Evolutionary conservation across 108 stramenopile genomes (phyloP).

Genomic region (Skeletonema tropicum): DNA sequence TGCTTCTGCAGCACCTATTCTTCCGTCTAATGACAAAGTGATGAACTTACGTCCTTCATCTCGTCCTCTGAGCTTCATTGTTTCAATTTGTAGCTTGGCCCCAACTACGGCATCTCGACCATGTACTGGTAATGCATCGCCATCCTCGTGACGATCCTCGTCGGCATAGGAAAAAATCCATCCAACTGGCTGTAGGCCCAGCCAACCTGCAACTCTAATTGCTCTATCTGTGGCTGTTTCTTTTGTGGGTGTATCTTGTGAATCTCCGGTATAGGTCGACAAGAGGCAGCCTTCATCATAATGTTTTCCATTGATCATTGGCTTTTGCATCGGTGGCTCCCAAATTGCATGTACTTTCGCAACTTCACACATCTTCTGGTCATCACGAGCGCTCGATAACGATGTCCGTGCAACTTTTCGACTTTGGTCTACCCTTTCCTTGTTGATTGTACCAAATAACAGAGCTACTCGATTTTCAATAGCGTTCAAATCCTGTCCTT

Average conservation of each 20-base stretch:
- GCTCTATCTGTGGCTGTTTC: slow-evolving; percentile 47
- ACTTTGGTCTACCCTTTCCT: slow-evolving; percentile 64
- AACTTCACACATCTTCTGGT: slow-evolving; percentile 71
- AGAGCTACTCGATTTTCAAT: slow-evolving; percentile 63
- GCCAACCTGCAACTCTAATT: slow-evolving; percentile 55
- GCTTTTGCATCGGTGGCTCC: slow-evolving; percentile 65
- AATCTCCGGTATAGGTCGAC: slow-evolving; percentile 17
- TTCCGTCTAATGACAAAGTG: slow-evolving; percentile 79
- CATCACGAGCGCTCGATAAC: slow-evolving; percentile 63
- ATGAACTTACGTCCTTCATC: slow-evolving; percentile 70
- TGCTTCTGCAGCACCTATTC: slow-evolving; percentile 81
- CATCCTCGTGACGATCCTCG: slow-evolving; percentile 60
- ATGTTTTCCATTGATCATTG: slow-evolving; percentile 32
- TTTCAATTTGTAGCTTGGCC: slow-evolving; percentile 64
- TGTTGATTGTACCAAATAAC: slow-evolving; percentile 77
- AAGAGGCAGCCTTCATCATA: slow-evolving; percentile 36
- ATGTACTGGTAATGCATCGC: slow-evolving; percentile 70
- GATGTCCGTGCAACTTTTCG: slow-evolving; percentile 68
- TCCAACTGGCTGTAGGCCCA: slow-evolving; percentile 76
- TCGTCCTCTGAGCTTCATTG: slow-evolving; percentile 61
- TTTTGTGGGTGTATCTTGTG: slow-evolving; percentile 18
- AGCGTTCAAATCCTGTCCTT: slow-evolving; percentile 12
- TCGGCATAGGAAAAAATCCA: slow-evolving; percentile 86
- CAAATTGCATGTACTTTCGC: slow-evolving; percentile 87
- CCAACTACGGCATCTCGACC: slow-evolving; percentile 63